Evolutionary conservation across 2,329 filamentous ascomycete species (phyloP), one percentile per base, ranked within the genome.

Genomic region (Colletotrichum sp.): DNA sequence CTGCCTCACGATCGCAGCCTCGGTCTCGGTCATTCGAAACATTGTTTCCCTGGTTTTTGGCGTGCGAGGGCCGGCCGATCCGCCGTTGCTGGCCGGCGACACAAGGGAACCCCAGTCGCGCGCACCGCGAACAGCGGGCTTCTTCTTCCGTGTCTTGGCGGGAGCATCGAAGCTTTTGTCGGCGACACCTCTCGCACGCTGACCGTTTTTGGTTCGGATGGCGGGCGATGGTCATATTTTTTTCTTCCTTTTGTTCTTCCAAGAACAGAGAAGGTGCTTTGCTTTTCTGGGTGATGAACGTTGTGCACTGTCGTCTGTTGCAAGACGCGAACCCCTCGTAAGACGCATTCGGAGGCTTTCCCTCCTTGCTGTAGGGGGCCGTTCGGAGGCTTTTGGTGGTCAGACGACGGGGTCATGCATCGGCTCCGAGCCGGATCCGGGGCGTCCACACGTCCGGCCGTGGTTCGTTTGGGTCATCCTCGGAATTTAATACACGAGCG

Each of bases 121-220:
- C 64, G 73, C 83, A 83, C 21, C 81, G 79, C 18, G 78, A 74
- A 70, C 82, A 83, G 5, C 80, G 80, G 3, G 77, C 71, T 15
- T 60, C 61, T 16, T 60, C 43, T 8, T 79, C 55, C 24, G 78
- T 60, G 30, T 77, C 64, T 28, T 79, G 78, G 21, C 81, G 82
- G 9, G 78, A 78, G 75, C 82, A 84, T 34, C 81, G 80, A 8
- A 84, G 79, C 68, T 83, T 84, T 58, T 83, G 82, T 13, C 79
- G 77, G 9, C 82, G 82, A 21, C 82, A 83, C 56, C 81, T 78
- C 76, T 83, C 81, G 70, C 82, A 84, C 8, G 82, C 81, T 8
- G 81, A 82, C 32, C 83, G 81, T 38, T 82, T 76, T 64, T 84
- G 83, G 30, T 80, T 83, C 5, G 83, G 82, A 61, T 83, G 82